Evolutionary conservation across 1,284 basidiomycete genomes (phyloP), one percentile per base, ranked within the genome.

Genomic region (Puccinia polysora): DNA sequence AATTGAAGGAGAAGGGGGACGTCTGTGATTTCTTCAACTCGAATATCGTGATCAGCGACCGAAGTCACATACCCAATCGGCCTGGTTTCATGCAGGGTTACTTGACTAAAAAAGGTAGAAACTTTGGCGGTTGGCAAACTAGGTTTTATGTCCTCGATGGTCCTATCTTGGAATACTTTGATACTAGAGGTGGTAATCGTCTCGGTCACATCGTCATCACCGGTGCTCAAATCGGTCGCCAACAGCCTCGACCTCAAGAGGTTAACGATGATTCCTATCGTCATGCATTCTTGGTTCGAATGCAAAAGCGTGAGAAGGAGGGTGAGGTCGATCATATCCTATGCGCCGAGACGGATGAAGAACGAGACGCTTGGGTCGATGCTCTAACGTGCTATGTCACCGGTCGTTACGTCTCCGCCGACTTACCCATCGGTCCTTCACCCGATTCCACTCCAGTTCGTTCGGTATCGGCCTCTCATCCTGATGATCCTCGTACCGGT

Each of bases 121-220:
- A 92, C 78, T 94, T 97, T 80, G 93, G 93, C 65, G 90, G 84
- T 0, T 96, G 93, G 93, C 94, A 94, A 79, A 92, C 91, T 36
- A 85, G 95, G 53, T 97, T 88, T 81, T 97, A 97, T 78, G 89
- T 96, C 7, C 83, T 97, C 0, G 75, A 81, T 88, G 92, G 8
- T 86, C 90, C 5, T 83, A 60, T 88, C 0, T 84, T 97, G 74
- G 91, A 95, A 79, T 97, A 97, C 80, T 97, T 91, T 78, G 95
- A 97, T 81, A 88, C 86, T 77, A 91, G 62, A 65, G 25, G 75
- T 73, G 28, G 74, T 72, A 60, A 73, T 76, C 52, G 75, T 68
- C 3, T 74, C 73, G 7, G 75, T 73, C 59, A 74, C 62, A 52
- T 65, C 43, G 79, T 83, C 71, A 87, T 97, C 75, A 86, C 88